A percentile compares a stretch with the other conserved stretches of the same genome.
phyloP scores from a whole-genome alignment of 23 red algal species.

The Chondrus crispus region DNA sequence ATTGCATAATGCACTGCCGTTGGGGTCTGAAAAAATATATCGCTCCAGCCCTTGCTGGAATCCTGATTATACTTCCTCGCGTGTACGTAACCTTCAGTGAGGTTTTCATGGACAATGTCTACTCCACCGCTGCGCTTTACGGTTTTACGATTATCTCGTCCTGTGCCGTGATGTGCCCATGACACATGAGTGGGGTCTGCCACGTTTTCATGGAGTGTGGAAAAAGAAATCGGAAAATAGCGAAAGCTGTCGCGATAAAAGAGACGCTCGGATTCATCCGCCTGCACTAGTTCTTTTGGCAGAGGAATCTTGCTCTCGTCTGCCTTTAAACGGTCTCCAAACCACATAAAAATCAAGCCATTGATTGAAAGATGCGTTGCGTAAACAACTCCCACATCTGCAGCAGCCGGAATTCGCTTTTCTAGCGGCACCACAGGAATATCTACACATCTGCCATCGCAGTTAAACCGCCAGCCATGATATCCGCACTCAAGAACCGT shows the following conservation, averaged over 20 bases:
- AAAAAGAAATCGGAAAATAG: not conserved
- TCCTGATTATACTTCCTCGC: too few relatives aligned
- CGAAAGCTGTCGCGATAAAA: not conserved
- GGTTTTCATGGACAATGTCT: not conserved
- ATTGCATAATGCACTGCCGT: not conserved
- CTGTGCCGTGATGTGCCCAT: constrained; percentile 39
- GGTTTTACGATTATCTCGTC: constrained; percentile 24
- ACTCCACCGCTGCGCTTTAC: not conserved
- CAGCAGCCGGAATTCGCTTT: not conserved
- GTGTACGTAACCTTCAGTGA: not conserved
- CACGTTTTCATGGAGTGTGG: constrained; percentile 5
- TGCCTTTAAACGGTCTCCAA: not conserved
- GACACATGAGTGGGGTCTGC: constrained; percentile 36
- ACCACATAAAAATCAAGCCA: constrained; percentile 32
- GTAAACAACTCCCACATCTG: constrained; percentile 14
- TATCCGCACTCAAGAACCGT: constrained; percentile 35
- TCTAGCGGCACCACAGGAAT: not conserved
- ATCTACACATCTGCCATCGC: constrained; percentile 11
- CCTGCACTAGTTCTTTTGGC: not conserved
- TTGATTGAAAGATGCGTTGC: not conserved
- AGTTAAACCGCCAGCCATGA: constrained; percentile 51
- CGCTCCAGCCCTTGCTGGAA: too few relatives aligned
- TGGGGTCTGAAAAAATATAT: not conserved
- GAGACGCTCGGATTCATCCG: not conserved
- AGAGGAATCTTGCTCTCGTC: not conserved